Evolutionary conservation across 2,329 filamentous ascomycete species (phyloP).

Genomic region (Lachnellula subtilissima): DNA sequence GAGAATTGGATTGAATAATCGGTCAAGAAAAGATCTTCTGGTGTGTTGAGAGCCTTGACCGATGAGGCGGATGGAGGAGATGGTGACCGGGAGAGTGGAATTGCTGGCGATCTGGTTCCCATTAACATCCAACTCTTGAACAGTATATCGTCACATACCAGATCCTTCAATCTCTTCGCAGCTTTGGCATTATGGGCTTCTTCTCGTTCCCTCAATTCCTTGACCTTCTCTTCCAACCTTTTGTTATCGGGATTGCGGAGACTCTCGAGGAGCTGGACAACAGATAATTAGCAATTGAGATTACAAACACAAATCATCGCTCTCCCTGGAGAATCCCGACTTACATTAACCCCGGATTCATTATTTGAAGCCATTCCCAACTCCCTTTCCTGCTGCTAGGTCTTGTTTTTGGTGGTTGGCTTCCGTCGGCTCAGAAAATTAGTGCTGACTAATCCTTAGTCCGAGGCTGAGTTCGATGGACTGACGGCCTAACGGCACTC

Average conservation of each 20-base stretch:
- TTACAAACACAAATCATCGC: neutral
- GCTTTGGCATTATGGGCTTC: constrained; percentile 37
- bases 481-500: neutral
- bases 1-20: constrained; percentile 73
- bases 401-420: neutral
- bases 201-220: constrained; percentile 47
- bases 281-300: constrained; percentile 16
- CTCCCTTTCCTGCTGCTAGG: neutral
- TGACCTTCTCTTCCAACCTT: constrained; percentile 53
- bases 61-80: constrained; percentile 79
- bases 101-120: constrained; percentile 66
- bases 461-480: neutral
- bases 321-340: constrained; percentile 20
- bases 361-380: constrained; percentile 24
- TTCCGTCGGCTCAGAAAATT: constrained; percentile 3
- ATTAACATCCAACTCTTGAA: constrained; percentile 4
- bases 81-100: constrained; percentile 78
- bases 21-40: constrained; percentile 76
- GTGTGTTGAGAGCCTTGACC: constrained; percentile 67
- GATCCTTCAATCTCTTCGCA: constrained; percentile 57
- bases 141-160: constrained; percentile 44
- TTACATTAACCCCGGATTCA: constrained; percentile 41
- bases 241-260: constrained; percentile 56
- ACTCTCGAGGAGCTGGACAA: constrained; percentile 52
- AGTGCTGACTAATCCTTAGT: neutral